phyloP scores from a whole-genome alignment of 257 asterid genomes.

The Solanum chmielewskii region DNA sequence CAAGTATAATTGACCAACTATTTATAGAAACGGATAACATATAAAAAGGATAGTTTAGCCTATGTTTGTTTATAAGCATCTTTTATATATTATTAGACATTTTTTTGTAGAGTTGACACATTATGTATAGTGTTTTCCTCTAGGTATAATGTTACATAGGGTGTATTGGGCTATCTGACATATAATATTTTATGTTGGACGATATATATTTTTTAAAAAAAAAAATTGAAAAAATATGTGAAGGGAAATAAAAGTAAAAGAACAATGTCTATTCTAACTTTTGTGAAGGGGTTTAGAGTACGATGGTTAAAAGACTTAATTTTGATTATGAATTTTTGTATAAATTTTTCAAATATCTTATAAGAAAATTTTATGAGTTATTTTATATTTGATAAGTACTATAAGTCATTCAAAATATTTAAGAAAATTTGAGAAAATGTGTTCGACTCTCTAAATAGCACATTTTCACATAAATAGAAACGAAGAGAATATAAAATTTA shows the following conservation, averaged over 20 bases:
- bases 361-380: background rate
- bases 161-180: background rate
- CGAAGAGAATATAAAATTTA: background rate
- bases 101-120: background rate
- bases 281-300: background rate
- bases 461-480: background rate
- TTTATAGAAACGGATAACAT: too few species aligned
- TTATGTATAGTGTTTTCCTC: background rate
- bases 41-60: background rate
- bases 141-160: background rate
- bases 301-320: background rate
- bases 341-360: background rate
- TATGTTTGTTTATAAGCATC: background rate
- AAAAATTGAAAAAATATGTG: background rate
- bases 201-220: accelerated
- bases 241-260: background rate
- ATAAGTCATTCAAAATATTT: background rate
- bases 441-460: background rate
- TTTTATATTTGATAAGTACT: background rate
- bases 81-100: background rate
- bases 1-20: too few species aligned
- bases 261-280: background rate
- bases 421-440: background rate
- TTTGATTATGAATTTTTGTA: background rate
- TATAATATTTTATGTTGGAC: background rate